These are phyloP conservation scores for Apiospora rasikravindrae DNA, from an alignment of 2,329 filamentous ascomycete genomes.

Conservation along the genomic window DNA sequence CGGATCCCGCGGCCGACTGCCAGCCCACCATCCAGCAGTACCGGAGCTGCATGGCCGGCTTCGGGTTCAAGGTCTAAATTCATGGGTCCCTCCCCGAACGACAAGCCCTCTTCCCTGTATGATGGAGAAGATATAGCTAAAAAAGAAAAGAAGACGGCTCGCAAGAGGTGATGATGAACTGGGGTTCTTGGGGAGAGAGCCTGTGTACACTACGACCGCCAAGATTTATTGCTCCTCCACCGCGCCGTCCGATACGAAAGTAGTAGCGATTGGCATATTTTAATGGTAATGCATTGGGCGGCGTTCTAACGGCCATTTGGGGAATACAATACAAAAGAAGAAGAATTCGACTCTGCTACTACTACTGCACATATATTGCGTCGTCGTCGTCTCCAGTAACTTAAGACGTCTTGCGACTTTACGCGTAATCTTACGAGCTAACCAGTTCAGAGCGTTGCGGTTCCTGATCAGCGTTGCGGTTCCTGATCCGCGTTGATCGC, in stretches of 20 bases:
- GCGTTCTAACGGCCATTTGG: slow-evolving; percentile 3
- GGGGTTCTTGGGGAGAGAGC: not conserved
- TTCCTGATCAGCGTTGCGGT: not conserved
- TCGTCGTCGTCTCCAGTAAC: not conserved
- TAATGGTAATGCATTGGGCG: slow-evolving; percentile 11
- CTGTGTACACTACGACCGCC: not conserved
- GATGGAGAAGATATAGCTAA: not conserved
- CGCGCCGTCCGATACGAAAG: not conserved
- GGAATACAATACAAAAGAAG: not conserved
- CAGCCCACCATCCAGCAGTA: slow-evolving; percentile 83
- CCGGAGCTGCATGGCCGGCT: slow-evolving; percentile 89
- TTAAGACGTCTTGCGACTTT: not conserved
- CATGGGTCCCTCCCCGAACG: not conserved
- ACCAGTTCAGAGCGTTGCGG: not conserved
- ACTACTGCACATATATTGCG: not conserved
- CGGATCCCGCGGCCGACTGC: slow-evolving; percentile 85
- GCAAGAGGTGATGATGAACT: not conserved
- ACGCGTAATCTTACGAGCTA: not conserved
- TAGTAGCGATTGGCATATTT: not conserved
- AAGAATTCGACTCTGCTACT: not conserved
- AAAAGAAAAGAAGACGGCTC: not conserved
- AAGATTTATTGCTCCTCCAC: not conserved
- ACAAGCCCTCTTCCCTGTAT: not conserved
- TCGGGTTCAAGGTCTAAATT: slow-evolving; percentile 76
- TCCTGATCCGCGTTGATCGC: not conserved